phyloP scores from a whole-genome alignment of 2,329 filamentous ascomycete species.

The Colletotrichum sojae region DNA sequence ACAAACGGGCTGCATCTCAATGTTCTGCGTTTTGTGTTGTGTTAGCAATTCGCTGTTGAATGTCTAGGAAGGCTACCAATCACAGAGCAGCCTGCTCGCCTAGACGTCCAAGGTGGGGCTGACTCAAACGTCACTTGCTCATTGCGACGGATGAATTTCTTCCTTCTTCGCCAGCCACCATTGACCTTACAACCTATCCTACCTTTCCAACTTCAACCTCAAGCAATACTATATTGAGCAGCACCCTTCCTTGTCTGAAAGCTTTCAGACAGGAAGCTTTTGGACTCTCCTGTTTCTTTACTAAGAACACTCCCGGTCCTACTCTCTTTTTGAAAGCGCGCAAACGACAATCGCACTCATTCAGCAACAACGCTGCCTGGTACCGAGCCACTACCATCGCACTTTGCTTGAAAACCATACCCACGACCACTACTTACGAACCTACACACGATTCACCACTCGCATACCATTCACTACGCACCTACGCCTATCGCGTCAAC shows the following conservation, averaged over 20 bases:
- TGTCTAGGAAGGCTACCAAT: constrained; percentile 15
- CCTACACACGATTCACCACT: too few relatives aligned
- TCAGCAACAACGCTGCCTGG: background rate
- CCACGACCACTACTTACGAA: background rate
- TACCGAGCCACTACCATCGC: background rate
- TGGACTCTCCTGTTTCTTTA: too few relatives aligned
- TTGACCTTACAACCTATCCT: too few relatives aligned
- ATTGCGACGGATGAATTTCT: constrained; percentile 41
- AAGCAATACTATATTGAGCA: too few relatives aligned
- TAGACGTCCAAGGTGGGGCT: constrained; percentile 35
- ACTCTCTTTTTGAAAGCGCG: too few relatives aligned
- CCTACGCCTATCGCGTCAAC: background rate
- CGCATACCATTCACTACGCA: background rate
- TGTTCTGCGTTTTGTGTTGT: background rate
- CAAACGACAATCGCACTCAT: background rate
- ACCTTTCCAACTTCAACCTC: background rate
- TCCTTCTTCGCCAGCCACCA: constrained; percentile 1
- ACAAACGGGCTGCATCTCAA: background rate
- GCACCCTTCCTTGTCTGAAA: too few relatives aligned
- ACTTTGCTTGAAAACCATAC: background rate
- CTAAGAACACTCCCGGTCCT: too few relatives aligned
- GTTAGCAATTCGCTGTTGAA: background rate
- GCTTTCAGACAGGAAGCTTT: too few relatives aligned
- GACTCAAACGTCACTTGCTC: constrained; percentile 43
- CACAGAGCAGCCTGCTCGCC: constrained; percentile 23